Percentiles rank a stretch among this genome's conserved stretches.
phyloP scores from a whole-genome alignment of 129 eudicot species.

The Solidago caesia region DNA sequence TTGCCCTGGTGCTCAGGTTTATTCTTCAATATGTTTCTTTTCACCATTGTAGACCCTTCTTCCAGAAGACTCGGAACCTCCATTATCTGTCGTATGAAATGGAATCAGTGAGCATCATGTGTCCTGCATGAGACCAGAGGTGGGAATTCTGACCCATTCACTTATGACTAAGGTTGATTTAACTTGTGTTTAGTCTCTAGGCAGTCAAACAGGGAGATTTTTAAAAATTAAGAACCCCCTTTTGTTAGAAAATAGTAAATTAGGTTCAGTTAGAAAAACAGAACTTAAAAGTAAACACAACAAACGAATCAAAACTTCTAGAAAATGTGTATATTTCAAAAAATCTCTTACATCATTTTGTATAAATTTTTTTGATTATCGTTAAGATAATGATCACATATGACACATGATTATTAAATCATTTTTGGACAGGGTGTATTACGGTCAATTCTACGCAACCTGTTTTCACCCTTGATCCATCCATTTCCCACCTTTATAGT shows the following conservation, averaged over 20 bases:
- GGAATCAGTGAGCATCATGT: background rate
- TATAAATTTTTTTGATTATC: too few relatives aligned
- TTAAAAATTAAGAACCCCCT: too few relatives aligned
- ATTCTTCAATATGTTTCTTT: conserved; percentile 72
- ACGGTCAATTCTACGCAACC: background rate
- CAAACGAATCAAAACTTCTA: background rate
- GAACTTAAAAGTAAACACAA: background rate
- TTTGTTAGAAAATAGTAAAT: background rate
- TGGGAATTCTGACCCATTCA: background rate
- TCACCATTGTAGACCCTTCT: conserved; percentile 78
- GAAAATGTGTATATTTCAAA: too few relatives aligned
- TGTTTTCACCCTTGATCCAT: background rate
- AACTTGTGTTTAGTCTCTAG: background rate
- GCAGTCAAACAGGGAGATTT: background rate
- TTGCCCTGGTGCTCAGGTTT: conserved; percentile 57
- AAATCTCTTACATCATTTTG: too few relatives aligned
- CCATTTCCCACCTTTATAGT: background rate
- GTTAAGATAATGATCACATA: too few relatives aligned
- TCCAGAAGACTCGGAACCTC: conserved; percentile 87
- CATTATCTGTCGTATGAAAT: conserved; percentile 59
- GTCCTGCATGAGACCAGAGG: background rate
- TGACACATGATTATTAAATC: too few relatives aligned
- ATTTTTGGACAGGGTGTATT: background rate
- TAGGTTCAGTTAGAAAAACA: too few relatives aligned
- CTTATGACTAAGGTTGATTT: background rate